phyloP scores from a whole-genome alignment of 169 alveolate species.

The Cyclospora cayetanensis region DNA sequence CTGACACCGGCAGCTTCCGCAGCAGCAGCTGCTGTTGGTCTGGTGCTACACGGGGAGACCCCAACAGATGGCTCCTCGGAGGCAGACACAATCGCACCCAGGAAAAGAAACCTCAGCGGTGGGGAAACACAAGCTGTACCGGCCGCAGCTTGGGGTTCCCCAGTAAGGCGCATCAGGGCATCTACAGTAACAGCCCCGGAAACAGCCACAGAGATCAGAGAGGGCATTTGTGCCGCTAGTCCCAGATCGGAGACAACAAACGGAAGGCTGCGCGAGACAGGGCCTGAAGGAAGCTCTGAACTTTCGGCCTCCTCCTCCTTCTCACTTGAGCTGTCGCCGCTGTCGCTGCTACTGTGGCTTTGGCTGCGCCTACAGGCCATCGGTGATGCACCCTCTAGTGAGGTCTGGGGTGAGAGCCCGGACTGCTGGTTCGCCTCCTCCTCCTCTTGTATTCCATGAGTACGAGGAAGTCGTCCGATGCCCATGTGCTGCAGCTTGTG shows the following conservation, averaged over 20 bases:
- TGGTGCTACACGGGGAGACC: not conserved
- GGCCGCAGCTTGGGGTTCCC: not conserved
- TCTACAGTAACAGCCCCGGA: not conserved
- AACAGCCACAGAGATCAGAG: not conserved
- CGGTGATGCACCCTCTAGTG: too few species aligned
- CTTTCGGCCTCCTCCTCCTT: not conserved
- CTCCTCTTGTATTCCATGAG: not conserved
- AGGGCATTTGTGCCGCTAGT: not conserved
- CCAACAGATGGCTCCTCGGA: not conserved
- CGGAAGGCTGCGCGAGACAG: not conserved
- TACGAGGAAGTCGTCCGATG: not conserved
- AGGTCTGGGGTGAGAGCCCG: too few species aligned
- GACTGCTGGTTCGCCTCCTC: not conserved
- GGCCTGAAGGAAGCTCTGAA: not conserved
- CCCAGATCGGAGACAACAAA: not conserved
- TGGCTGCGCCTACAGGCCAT: not conserved
- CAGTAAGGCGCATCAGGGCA: not conserved
- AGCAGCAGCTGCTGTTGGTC: not conserved
- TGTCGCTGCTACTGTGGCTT: not conserved
- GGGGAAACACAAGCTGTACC: not conserved
- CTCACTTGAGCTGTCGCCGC: not conserved
- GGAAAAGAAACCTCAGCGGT: not conserved
- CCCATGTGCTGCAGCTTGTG: not conserved
- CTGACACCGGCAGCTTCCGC: not conserved
- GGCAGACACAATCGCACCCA: not conserved